These are phyloP conservation scores for Xylaria polymorpha DNA, from an alignment of 2,329 filamentous ascomycete genomes.

Conservation along the genomic window DNA sequence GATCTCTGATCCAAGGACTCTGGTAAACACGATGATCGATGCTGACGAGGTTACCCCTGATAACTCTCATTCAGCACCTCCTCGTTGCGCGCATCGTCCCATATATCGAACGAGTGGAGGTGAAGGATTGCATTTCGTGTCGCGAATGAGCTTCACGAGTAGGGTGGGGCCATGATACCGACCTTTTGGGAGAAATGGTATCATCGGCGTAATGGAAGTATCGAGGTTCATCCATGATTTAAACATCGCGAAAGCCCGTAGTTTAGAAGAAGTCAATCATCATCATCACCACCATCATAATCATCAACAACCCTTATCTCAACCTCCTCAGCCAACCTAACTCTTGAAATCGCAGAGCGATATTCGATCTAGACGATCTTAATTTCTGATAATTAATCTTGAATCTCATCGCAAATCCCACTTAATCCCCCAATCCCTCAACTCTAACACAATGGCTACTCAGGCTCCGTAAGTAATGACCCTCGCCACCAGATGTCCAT, in stretches of 20 bases:
- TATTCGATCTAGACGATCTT: slow-evolving; percentile 16
- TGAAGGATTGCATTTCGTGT: slow-evolving; percentile 39
- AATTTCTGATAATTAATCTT: slow-evolving; percentile 18
- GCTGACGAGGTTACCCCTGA: slow-evolving; percentile 10
- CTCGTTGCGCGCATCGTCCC: slow-evolving; percentile 40
- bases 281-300: slow-evolving; percentile 19
- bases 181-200: slow-evolving; percentile 6
- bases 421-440: slow-evolving; percentile 26
- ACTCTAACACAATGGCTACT: slow-evolving; percentile 45
- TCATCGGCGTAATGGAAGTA: slow-evolving; percentile 13
- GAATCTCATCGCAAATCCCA: slow-evolving; percentile 35
- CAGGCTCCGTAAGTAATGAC: slow-evolving; percentile 44
- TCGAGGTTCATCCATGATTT: slow-evolving; percentile 28
- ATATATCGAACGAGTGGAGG: slow-evolving; percentile 47
- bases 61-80: slow-evolving; percentile 8
- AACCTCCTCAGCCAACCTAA: slow-evolving; percentile 44
- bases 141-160: slow-evolving; percentile 38
- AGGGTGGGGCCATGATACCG: slow-evolving; percentile 3
- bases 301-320: slow-evolving; percentile 22
- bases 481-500: neutral
- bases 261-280: slow-evolving; percentile 16
- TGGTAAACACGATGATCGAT: slow-evolving; percentile 13
- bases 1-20: slow-evolving; percentile 39
- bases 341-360: slow-evolving; percentile 32
- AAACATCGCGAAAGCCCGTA: slow-evolving; percentile 36